phyloP scores from a whole-genome alignment of 2,329 filamentous ascomycete species.

The Aspergillus pseudotamarii region DNA sequence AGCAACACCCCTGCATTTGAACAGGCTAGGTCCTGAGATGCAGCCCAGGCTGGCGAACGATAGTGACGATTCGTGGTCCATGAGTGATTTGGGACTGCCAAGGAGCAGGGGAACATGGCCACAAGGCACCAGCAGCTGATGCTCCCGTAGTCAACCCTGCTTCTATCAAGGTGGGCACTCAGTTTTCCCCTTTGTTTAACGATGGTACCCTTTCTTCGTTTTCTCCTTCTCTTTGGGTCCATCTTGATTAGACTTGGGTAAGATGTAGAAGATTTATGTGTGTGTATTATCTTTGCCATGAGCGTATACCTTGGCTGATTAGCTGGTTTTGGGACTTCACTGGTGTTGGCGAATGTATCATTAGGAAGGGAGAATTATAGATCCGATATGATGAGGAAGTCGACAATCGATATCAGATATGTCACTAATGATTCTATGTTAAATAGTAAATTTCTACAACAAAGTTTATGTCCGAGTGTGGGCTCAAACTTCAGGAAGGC shows the following conservation, averaged over 20 bases:
- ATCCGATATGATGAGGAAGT: too few relatives aligned
- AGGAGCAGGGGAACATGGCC: neutral
- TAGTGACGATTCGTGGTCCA: neutral
- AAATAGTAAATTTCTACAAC: too few relatives aligned
- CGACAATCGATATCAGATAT: too few relatives aligned
- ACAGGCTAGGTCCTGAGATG: neutral
- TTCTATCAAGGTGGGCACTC: neutral
- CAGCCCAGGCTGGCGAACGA: neutral
- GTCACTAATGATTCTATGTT: too few relatives aligned
- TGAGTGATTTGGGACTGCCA: neutral
- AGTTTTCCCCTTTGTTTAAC: neutral
- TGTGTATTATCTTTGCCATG: neutral
- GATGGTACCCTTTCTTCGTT: neutral
- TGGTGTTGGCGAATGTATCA: neutral
- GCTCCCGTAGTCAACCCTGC: neutral
- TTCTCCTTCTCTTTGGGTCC: neutral
- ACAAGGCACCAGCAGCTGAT: neutral
- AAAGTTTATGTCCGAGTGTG: too few relatives aligned
- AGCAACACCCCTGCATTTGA: neutral
- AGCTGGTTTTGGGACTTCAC: neutral
- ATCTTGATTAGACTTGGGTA: neutral
- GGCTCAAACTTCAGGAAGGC: too few relatives aligned
- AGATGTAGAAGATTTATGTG: neutral
- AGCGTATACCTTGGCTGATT: neutral
- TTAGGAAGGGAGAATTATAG: too few relatives aligned